Evolutionary conservation across 2,329 filamentous ascomycete genomes (phyloP).

Genomic region (Passalora sequoiae): DNA sequence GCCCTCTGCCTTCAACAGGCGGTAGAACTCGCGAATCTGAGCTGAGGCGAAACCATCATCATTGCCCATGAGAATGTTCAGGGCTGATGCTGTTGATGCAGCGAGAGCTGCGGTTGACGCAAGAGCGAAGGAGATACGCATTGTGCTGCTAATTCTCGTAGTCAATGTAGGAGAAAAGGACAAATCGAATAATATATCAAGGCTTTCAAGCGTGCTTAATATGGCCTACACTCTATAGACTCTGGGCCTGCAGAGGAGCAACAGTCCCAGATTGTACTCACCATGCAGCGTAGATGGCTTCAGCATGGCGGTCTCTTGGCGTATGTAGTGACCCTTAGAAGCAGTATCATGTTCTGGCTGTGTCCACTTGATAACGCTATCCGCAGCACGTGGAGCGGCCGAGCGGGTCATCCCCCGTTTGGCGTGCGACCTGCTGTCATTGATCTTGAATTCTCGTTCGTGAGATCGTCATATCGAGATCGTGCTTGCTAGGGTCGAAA

Average conservation of each 20-base stretch:
- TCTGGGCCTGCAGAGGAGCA: not conserved
- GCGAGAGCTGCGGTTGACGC: slow-evolving; percentile 15
- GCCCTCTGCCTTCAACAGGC: slow-evolving; percentile 34
- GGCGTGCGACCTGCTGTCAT: no score
- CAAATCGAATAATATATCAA: not conserved
- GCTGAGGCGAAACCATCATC: slow-evolving; percentile 38
- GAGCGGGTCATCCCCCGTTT: not conserved
- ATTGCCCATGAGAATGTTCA: slow-evolving; percentile 38
- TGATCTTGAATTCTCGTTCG: no score
- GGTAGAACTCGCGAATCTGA: slow-evolving; percentile 38
- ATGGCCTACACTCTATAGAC: not conserved
- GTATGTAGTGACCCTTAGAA: not conserved
- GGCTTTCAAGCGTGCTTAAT: not conserved
- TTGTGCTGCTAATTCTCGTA: slow-evolving; percentile 1
- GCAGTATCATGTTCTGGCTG: not conserved
- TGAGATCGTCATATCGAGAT: no score
- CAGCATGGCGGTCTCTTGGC: not conserved
- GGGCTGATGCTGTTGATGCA: slow-evolving; percentile 9
- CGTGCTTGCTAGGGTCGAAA: no score
- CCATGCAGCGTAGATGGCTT: not conserved
- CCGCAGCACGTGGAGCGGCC: not conserved
- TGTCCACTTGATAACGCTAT: not conserved
- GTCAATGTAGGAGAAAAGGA: not conserved
- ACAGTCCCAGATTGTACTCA: not conserved
- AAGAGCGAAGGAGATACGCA: slow-evolving; percentile 12